Evolutionary conservation across 1,284 basidiomycete species (phyloP), one percentile per base, ranked within the genome.

Genomic region (Wolfiporia cocos): DNA sequence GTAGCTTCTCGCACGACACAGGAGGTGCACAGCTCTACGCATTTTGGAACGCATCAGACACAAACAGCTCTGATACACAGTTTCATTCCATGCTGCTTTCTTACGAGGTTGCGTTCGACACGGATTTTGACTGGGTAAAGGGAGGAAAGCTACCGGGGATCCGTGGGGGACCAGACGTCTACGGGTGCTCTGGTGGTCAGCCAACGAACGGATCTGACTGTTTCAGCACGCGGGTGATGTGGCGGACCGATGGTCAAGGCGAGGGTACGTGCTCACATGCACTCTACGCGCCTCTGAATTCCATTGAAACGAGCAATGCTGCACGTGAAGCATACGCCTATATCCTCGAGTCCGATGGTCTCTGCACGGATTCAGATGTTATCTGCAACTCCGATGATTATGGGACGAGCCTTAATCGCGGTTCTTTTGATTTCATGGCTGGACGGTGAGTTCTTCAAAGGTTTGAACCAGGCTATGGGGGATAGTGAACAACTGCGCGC

Each of bases 41-140:
- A 44, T 58, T 81, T 2, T 86, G 80, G 78, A 83, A 85, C 50
- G 68, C 71, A 2, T 43, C 42, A n/a, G 34, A 41, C 23, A 5
- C 42, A n/a, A 38, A 41, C 23, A 5, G 2, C 9, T 19, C 33
- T 48, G 70, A 71, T 2, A 68, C 69, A 7, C 58, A 63, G 17
- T 83, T 83, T 52, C 65, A 75, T 47, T 74, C 76, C 17, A 78
- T 84, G 79, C 59, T 82, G 41, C 57, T 86, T 14, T 72, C 77
- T 7, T 88, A 87, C 58, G 83, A 87, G 54, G 65, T 87, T 29
- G 80, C 81, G 1, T 86, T 88, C 55, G 78, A 80, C 48, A 44
- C 63, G 0, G 62, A 62, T 62, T 76, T 54, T 69, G 73, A 53
- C 54, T 81, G 63, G 51, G 68, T 70, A 21, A 68, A 68, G 52